Evolutionary conservation across 495 filamentous ascomycete species (phyloP), one percentile per base, ranked within the genome.

Genomic region (Neurospora sp.): DNA sequence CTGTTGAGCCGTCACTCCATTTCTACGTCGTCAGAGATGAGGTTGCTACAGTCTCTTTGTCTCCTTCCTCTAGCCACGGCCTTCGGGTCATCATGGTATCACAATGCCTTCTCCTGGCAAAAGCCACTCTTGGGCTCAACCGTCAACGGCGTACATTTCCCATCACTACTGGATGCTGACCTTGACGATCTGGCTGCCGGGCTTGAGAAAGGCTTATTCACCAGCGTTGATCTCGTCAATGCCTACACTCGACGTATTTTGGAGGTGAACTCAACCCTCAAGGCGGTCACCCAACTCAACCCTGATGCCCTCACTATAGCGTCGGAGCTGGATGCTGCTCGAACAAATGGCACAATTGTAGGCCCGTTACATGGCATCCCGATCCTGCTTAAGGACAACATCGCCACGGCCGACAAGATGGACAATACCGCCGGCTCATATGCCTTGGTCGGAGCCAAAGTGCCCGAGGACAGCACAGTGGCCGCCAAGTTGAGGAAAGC

Each of bases 311-410:
- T 85, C 39, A 62, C 73, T 11, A 82, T 83, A 31, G 81, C 84
- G 10, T 72, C 74, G 16, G 74, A 75, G 0, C 72, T 82, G 8
- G 83, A 84, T 70, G 70, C 69, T 5, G 75, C 75, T 46, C 77
- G 82, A 14, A 75, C 76, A 31, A 70, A 71, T 9, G 75, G 78
- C 4, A 70, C 42, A 0, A 40, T 46, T 37, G 44, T 83, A 38
- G 85, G 86, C 12, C 86, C 87, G 5, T 82, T 92, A 4, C 89
- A 93, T 80, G 91, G 91, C 16, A 85, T 93, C 41, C 90, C 91
- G 1, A 87, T 92, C 59, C 76, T 92, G 14, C 85, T 92, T 78
- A 92, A 93, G 80, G 87, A 90, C 77, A 93, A 92, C 82, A 92
- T 93, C 72, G 91, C 88, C 27, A 90, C 88, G 3, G 86, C 85